These are phyloP conservation scores for Exophiala calicioides DNA, from an alignment of 2,329 filamentous ascomycete genomes.

Conservation along the genomic window DNA sequence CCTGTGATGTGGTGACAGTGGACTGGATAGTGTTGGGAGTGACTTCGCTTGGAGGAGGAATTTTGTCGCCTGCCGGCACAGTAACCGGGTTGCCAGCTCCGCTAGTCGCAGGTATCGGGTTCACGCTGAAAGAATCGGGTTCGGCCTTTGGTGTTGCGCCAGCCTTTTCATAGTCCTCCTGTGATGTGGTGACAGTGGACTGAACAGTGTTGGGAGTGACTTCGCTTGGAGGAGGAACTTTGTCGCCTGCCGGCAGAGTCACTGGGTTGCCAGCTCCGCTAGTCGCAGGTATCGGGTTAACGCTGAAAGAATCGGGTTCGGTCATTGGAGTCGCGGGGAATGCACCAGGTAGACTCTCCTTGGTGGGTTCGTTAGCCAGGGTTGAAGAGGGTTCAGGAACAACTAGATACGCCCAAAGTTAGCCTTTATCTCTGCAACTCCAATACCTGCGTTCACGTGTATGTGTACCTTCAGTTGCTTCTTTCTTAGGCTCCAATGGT, in stretches of 20 bases:
- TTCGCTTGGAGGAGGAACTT: constrained; percentile 64
- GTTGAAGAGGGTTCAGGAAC: constrained; percentile 10
- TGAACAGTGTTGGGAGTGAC: constrained; percentile 71
- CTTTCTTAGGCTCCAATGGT: constrained; percentile 35
- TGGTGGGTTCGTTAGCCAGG: constrained; percentile 46
- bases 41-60: constrained; percentile 63
- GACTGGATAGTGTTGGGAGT: constrained; percentile 70
- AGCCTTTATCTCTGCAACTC: constrained; percentile 67
- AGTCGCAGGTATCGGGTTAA: constrained; percentile 62
- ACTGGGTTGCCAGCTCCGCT: constrained; percentile 73
- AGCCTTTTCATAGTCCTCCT: constrained; percentile 82
- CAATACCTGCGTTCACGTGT: no score
- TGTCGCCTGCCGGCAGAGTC: constrained; percentile 74
- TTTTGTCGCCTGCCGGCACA: constrained; percentile 75
- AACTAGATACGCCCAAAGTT: constrained; percentile 47
- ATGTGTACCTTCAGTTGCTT: constrained; percentile 28
- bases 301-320: constrained; percentile 35
- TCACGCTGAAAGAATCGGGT: constrained; percentile 43
- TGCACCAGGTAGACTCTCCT: constrained; percentile 57
- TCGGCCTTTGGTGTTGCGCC: constrained; percentile 40
- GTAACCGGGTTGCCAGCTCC: constrained; percentile 74
- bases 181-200: constrained; percentile 66
- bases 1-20: constrained; percentile 68
- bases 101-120: constrained; percentile 60
- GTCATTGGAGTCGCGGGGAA: constrained; percentile 69